A percentile compares a stretch with the other conserved stretches of the same genome.
phyloP scores from a whole-genome alignment of 139 green algal genomes.

The Chlamydomonas urium region DNA sequence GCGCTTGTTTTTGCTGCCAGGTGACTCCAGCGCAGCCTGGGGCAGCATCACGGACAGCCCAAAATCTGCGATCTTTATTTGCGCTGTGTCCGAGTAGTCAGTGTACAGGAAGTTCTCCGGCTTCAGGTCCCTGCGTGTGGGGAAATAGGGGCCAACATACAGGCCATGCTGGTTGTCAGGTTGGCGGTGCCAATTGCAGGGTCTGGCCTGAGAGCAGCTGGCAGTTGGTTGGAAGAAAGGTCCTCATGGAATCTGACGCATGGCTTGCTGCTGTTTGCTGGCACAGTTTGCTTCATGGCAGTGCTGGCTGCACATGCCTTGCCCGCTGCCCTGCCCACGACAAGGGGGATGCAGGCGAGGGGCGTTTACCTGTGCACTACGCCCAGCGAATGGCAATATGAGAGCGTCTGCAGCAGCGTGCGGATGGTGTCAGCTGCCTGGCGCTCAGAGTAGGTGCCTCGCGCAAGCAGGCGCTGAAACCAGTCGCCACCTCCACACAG shows the following conservation, averaged over 20 bases:
- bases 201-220: too few relatives aligned
- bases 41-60: conserved; percentile 23
- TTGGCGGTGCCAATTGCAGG: too few relatives aligned
- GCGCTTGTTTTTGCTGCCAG: not conserved
- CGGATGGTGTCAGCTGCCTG: conserved; percentile 9
- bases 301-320: not conserved
- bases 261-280: not conserved
- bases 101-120: conserved; percentile 33
- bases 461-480: conserved; percentile 23
- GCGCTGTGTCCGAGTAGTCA: conserved; percentile 1
- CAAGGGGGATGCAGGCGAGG: too few relatives aligned
- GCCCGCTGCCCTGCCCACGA: too few relatives aligned
- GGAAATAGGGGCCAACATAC: too few relatives aligned
- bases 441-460: conserved; percentile 13
- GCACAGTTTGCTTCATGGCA: not conserved
- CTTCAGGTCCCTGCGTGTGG: conserved; percentile 31
- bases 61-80: conserved; percentile 41
- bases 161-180: too few relatives aligned
- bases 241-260: too few relatives aligned
- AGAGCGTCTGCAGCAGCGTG: conserved; percentile 28
- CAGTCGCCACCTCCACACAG: conserved; percentile 30
- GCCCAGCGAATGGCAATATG: conserved; percentile 40
- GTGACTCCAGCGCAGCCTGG: not conserved
- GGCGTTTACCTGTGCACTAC: conserved; percentile 24
- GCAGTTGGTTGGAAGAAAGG: too few relatives aligned